These are phyloP conservation scores for Beauveria sp. DNA, from an alignment of 2,329 filamentous ascomycete genomes.

Conservation along the genomic window DNA sequence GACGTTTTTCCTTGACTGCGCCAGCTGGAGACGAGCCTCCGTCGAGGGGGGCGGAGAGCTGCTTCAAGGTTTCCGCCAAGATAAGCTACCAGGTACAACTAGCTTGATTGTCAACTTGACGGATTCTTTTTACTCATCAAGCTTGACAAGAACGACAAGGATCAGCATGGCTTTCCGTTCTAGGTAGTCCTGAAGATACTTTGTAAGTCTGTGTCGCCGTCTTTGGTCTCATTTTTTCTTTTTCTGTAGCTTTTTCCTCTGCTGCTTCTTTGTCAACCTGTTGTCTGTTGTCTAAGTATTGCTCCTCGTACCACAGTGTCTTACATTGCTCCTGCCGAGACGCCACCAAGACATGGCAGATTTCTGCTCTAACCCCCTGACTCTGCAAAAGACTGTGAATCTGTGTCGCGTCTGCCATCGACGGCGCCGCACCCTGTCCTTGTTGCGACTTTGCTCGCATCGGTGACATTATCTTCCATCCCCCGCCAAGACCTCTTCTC, in stretches of 20 bases:
- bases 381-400: no score
- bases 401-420: no score
- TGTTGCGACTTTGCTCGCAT: not conserved
- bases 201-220: no score
- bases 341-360: no score
- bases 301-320: not conserved
- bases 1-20: no score
- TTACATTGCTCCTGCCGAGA: not conserved
- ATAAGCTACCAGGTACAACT: not conserved
- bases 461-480: not conserved
- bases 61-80: not conserved
- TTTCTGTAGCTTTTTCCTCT: not conserved
- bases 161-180: not conserved
- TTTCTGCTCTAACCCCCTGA: no score
- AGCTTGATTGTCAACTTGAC: no score
- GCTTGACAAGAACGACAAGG: not conserved
- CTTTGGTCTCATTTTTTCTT: not conserved
- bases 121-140: no score
- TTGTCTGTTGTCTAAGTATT: not conserved
- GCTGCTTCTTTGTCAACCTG: not conserved
- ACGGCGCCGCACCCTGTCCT: not conserved
- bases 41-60: no score
- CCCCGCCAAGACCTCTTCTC: no score
- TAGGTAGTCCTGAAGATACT: not conserved
- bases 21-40: no score